These are phyloP conservation scores for Cadophora sp. DNA, from an alignment of 2,329 filamentous ascomycete species.

Conservation along the genomic window DNA sequence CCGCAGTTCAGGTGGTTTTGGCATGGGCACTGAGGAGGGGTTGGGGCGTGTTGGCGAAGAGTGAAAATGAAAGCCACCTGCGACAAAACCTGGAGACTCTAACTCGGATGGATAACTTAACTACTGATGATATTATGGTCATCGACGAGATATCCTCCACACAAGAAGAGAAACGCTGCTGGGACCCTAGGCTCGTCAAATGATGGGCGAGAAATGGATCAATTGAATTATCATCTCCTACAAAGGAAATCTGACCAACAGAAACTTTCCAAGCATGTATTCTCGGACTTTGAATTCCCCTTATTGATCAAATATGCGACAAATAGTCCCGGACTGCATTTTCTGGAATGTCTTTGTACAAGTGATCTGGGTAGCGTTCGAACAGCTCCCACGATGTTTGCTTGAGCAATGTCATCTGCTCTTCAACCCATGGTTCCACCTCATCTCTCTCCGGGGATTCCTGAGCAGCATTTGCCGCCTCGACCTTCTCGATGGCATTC, in stretches of 20 bases:
- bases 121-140: slow-evolving; percentile 23
- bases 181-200: slow-evolving; percentile 33
- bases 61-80: slow-evolving; percentile 26
- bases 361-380: slow-evolving; percentile 24
- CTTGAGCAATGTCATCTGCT: slow-evolving; percentile 29
- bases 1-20: slow-evolving; percentile 30
- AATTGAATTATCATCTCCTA: neutral
- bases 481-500: slow-evolving; percentile 18
- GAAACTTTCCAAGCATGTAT: neutral
- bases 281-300: neutral
- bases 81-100: slow-evolving; percentile 6
- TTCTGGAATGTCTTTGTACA: slow-evolving; percentile 32
- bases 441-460: slow-evolving; percentile 22
- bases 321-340: slow-evolving; percentile 13
- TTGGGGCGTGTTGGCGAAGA: slow-evolving; percentile 31
- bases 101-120: slow-evolving; percentile 17
- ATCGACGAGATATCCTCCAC: slow-evolving; percentile 27
- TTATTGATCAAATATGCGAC: slow-evolving; percentile 12
- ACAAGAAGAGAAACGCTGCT: slow-evolving; percentile 34
- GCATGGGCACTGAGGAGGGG: slow-evolving; percentile 31
- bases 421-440: slow-evolving; percentile 27
- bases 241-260: neutral
- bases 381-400: slow-evolving; percentile 32
- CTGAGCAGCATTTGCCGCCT: neutral
- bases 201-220: neutral